Conservation (phyloP, 441 rosid genomes). For the Isatis lusitanica region DNA sequence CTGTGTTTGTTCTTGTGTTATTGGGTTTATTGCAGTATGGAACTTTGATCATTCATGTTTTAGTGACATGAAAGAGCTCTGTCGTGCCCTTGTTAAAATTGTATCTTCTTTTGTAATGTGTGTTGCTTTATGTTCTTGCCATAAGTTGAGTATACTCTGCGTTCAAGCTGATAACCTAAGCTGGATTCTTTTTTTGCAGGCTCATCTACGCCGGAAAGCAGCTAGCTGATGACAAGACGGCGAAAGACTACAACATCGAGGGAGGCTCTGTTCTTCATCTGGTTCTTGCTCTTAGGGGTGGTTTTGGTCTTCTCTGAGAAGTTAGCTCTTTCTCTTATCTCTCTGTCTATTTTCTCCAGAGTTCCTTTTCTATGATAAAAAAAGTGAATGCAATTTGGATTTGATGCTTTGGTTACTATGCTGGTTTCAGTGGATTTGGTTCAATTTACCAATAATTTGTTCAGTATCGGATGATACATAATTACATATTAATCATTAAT, state of each 20-base stretch:
- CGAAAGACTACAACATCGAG: constrained; percentile 85
- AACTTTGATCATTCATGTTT: neutral
- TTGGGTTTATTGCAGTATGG: neutral
- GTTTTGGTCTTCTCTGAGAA: constrained; percentile 36
- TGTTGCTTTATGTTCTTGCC: neutral
- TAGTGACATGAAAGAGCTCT: neutral
- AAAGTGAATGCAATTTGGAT: constrained; percentile 18
- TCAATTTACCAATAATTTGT: constrained; percentile 7
- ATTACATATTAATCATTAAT: neutral
- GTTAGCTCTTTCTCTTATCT: neutral
- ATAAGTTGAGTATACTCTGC: neutral
- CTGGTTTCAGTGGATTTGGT: neutral
- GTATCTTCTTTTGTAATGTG: neutral
- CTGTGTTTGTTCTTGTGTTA: neutral
- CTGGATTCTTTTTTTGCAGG: constrained; percentile 43
- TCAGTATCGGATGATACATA: neutral
- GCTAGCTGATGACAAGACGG: constrained; percentile 93
- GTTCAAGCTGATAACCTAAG: neutral
- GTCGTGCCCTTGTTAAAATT: neutral
- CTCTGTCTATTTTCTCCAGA: neutral
- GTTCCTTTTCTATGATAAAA: neutral
- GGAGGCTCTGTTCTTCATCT: constrained; percentile 98
- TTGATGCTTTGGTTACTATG: constrained; percentile 8
- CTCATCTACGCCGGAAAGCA: constrained; percentile 94
- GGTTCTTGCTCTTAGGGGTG: constrained; percentile 93